Base-by-base conservation (phyloP, 495 filamentous ascomycete species). In the Hypoxylon fuscum region DNA sequence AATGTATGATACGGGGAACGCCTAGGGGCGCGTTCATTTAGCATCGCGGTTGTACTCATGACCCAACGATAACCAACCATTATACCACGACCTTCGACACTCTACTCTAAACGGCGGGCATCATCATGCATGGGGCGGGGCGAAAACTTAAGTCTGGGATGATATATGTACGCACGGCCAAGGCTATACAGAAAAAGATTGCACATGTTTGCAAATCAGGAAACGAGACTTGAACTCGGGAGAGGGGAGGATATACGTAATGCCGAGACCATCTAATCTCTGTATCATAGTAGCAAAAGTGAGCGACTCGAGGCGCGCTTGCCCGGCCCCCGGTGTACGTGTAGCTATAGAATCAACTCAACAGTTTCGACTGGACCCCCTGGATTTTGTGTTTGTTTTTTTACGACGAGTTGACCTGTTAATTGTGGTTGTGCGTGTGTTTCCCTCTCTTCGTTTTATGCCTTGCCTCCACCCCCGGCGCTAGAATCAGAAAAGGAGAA, bases 261-360 rank as follows among this genome's bases (percentile, higher is more conserved):
- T 34, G 48, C 42, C 29, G 41, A 52, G 57, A 47, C 48, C 46
- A 49, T 31, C 42, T 71, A 69, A 71, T 71, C 51, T 62, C 55
- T 71, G 68, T 71, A 71, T 71, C 57, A 58, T 71, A 71, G 57
- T 52, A 47, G 57, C 42, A 58, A 54, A 55, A 50, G 53, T 52
- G 61, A 43, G 64, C 50, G 32, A 48, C 42, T 41, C 35, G 47
- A 59, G 53, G 38, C 37, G 34, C 4, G 11, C 11, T 18, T 14
- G 21, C 44, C 49, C 32, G 32, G 44, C 53, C 35, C 41, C 49
- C 53, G 49, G 7, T 59, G 3, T 52, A 54, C 50, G 46, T 58
- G 49, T 47, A 64, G 51, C 45, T 38, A 51, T 21, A 62, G 7
- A 47, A 58, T 29, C 40, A 29, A 25, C 23, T n/a, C 59, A 45